phyloP scores from a whole-genome alignment of 305 asterid species.

The Fraxinus angustifolia region DNA sequence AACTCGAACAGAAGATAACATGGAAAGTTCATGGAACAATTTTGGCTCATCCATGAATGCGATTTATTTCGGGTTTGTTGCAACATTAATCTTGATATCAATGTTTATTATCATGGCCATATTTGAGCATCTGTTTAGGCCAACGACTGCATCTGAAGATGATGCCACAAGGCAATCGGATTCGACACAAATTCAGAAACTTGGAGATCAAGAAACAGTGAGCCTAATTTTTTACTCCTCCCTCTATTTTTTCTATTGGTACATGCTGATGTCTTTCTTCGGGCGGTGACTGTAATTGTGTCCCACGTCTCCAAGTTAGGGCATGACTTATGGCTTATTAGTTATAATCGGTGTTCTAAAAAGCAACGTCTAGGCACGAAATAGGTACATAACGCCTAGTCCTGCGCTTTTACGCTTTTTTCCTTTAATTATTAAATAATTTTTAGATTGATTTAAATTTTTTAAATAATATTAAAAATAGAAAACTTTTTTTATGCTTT shows the following conservation, averaged over 20 bases:
- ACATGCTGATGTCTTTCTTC: neutral
- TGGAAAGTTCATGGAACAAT: conserved; percentile 52
- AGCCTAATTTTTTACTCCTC: neutral
- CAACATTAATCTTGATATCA: conserved; percentile 76
- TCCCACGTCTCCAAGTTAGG: neutral
- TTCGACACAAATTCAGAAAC: conserved; percentile 35
- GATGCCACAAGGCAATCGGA: conserved; percentile 20
- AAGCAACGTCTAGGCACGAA: neutral
- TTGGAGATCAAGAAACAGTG: conserved; percentile 35
- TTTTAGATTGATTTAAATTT: neutral
- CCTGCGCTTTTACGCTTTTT: neutral
- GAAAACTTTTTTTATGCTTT: neutral
- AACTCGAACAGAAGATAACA: conserved; percentile 35
- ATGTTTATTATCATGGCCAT: conserved; percentile 91
- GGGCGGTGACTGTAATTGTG: neutral
- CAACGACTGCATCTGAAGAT: conserved; percentile 43
- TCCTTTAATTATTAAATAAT: neutral
- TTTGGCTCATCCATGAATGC: conserved; percentile 78
- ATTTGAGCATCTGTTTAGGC: conserved; percentile 77
- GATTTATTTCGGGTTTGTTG: conserved; percentile 80
- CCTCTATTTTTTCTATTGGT: neutral
- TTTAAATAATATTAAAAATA: no score
- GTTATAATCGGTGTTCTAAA: neutral
- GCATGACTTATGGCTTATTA: neutral
- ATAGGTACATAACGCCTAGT: neutral